phyloP scores from a whole-genome alignment of 345 rosid species.

The Melastoma malabathricum region DNA sequence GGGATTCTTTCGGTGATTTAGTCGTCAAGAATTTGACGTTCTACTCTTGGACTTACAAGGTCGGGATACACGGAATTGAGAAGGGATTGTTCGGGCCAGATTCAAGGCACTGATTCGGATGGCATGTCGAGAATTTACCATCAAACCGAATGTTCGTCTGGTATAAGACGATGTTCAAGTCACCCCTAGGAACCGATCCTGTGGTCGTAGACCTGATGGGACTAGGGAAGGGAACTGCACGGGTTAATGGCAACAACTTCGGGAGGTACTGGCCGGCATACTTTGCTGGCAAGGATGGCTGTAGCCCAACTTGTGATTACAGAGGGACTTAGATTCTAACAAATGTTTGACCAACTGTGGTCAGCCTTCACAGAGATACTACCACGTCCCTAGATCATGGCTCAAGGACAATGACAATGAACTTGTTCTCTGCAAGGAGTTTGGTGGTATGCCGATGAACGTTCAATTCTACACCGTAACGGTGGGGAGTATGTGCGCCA shows the following conservation, averaged over 20 bases:
- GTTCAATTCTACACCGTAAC: slow-evolving; percentile 19
- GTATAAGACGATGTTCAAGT: slow-evolving; percentile 49
- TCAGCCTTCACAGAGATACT: slow-evolving; percentile 48
- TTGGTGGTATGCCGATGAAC: slow-evolving; percentile 21
- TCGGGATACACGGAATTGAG: slow-evolving; percentile 36
- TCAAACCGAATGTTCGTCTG: slow-evolving; percentile 25
- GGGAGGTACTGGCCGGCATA: slow-evolving; percentile 61
- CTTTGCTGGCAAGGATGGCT: slow-evolving; percentile 21
- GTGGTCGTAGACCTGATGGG: slow-evolving; percentile 59
- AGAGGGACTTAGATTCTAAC: slow-evolving; percentile 21
- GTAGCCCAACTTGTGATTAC: slow-evolving; percentile 31
- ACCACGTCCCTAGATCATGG: slow-evolving; percentile 38
- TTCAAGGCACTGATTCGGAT: slow-evolving; percentile 5
- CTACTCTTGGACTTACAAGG: slow-evolving; percentile 42
- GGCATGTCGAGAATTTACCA: slow-evolving; percentile 19
- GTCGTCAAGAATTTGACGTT: slow-evolving; percentile 14
- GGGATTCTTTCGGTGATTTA: neutral
- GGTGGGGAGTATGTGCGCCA: slow-evolving; percentile 18
- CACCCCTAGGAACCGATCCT: slow-evolving; percentile 49
- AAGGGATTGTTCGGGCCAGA: slow-evolving; percentile 10
- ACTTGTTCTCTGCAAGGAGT: slow-evolving; percentile 33
- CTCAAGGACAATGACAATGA: slow-evolving; percentile 8
- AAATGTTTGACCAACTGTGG: slow-evolving; percentile 39
- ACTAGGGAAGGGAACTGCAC: slow-evolving; percentile 57
- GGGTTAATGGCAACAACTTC: slow-evolving; percentile 59